These are phyloP conservation scores for Neocucurbitaria cava DNA, from an alignment of 2,329 filamentous ascomycete genomes.

Conservation along the genomic window DNA sequence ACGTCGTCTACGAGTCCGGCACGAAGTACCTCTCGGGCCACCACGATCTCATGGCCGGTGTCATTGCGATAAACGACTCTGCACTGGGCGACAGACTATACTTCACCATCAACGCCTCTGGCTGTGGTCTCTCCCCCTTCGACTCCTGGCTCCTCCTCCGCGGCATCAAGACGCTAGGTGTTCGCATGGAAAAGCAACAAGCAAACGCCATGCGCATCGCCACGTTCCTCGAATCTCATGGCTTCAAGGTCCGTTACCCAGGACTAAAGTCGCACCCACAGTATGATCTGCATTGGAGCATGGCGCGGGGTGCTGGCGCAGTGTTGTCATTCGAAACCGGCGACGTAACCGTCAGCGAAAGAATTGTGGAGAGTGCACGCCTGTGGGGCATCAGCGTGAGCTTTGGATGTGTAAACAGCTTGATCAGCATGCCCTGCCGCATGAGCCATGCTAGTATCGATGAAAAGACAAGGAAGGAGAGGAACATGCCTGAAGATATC, in stretches of 20 bases:
- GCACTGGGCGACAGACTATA: slow-evolving; percentile 86
- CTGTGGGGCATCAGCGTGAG: slow-evolving; percentile 96
- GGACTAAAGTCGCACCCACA: slow-evolving; percentile 94
- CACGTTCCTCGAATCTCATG: slow-evolving; percentile 86
- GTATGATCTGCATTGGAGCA: slow-evolving; percentile 94
- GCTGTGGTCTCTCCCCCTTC: slow-evolving; percentile 91
- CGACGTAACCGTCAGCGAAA: slow-evolving; percentile 79
- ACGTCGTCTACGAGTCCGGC: slow-evolving; percentile 96
- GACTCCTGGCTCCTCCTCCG: slow-evolving; percentile 96
- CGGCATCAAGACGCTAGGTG: slow-evolving; percentile 93
- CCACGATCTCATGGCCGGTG: slow-evolving; percentile 98
- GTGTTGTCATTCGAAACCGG: slow-evolving; percentile 97
- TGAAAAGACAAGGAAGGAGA: slow-evolving; percentile 76
- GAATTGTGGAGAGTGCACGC: slow-evolving; percentile 90
- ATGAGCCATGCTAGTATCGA: slow-evolving; percentile 99
- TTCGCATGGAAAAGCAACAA: slow-evolving; percentile 99
- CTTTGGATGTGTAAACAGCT: slow-evolving; percentile 96
- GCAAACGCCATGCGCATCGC: slow-evolving; percentile 89
- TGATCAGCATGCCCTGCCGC: slow-evolving; percentile 99
- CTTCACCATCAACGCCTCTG: slow-evolving; percentile 96
- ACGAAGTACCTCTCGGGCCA: slow-evolving; percentile 98
- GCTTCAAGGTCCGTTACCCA: slow-evolving; percentile 95
- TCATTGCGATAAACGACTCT: slow-evolving; percentile 87
- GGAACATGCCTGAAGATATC: slow-evolving; percentile 92
- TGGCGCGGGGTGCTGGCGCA: slow-evolving; percentile 91